phyloP scores from a whole-genome alignment of 108 stramenopile genomes.

The Fistulifera solaris region DNA sequence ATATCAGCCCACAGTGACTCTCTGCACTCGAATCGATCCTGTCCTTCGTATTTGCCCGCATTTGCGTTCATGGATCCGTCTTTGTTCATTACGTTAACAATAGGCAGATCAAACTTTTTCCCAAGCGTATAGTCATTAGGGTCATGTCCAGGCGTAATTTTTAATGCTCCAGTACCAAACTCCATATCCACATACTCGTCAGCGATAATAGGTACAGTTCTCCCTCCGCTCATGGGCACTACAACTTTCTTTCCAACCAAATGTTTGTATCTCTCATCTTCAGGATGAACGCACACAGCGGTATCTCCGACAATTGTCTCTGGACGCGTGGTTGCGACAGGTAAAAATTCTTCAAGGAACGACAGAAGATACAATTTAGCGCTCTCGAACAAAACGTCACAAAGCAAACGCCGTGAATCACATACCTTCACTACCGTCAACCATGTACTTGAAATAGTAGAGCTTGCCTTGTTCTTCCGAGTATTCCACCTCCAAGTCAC shows the following conservation, averaged over 20 bases:
- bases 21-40: conserved; percentile 91
- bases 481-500: conserved; percentile 95
- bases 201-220: conserved; percentile 83
- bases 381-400: too few species aligned
- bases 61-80: conserved; percentile 82
- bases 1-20: conserved; percentile 86
- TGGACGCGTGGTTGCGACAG: conserved; percentile 90
- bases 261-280: conserved; percentile 88
- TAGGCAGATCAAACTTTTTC: conserved; percentile 81
- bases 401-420: too few species aligned
- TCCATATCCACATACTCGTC: conserved; percentile 96
- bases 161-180: conserved; percentile 95
- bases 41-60: conserved; percentile 75
- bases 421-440: conserved; percentile 64
- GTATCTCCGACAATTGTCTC: conserved; percentile 96
- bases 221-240: conserved; percentile 79
- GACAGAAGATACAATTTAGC: neutral
- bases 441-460: conserved; percentile 93
- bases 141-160: conserved; percentile 96
- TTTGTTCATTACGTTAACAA: conserved; percentile 96
- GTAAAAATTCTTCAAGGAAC: conserved; percentile 51
- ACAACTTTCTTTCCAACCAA: conserved; percentile 81
- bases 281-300: conserved; percentile 92
- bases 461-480: conserved; percentile 88
- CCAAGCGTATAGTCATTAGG: conserved; percentile 96